These are phyloP conservation scores for Termitomyces eurrhizus DNA, from an alignment of 768 basidiomycete species.

Conservation along the genomic window DNA sequence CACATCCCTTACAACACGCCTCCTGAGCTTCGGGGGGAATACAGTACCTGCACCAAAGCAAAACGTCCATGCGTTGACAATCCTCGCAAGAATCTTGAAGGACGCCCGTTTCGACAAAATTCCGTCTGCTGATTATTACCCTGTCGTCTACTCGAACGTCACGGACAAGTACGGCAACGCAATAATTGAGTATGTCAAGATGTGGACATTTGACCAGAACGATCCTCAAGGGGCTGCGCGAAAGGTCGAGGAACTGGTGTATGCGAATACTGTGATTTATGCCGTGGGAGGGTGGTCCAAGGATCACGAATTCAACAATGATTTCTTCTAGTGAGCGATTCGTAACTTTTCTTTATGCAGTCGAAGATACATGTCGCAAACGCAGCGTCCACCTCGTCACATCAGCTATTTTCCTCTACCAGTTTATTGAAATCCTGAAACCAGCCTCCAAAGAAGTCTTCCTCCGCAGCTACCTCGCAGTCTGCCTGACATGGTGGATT, in stretches of 20 bases:
- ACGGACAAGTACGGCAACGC: slow-evolving; percentile 33
- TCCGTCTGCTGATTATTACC: slow-evolving; percentile 11
- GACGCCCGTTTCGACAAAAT: slow-evolving; percentile 36
- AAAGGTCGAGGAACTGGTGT: slow-evolving; percentile 63
- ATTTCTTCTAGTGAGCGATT: slow-evolving; percentile 35
- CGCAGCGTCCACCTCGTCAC: slow-evolving; percentile 64
- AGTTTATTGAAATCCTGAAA: slow-evolving; percentile 37
- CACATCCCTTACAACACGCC: slow-evolving; percentile 8
- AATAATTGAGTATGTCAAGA: slow-evolving; percentile 35
- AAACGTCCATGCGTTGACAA: slow-evolving; percentile 42
- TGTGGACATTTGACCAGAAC: slow-evolving; percentile 39
- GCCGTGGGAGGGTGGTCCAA: slow-evolving; percentile 49
- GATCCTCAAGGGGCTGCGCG: slow-evolving; percentile 36
- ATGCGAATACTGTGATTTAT: slow-evolving; percentile 53
- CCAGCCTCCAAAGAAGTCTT: slow-evolving; percentile 44
- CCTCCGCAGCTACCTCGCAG: slow-evolving; percentile 55
- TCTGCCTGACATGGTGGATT: slow-evolving; percentile 50
- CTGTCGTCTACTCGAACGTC: slow-evolving; percentile 28
- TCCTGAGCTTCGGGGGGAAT: slow-evolving; percentile 1
- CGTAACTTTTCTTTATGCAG: neutral
- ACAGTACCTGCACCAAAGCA: neutral
- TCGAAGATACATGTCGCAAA: neutral
- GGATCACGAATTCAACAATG: slow-evolving; percentile 40
- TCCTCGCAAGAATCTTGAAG: slow-evolving; percentile 50
- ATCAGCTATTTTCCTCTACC: slow-evolving; percentile 57